phyloP scores from a whole-genome alignment of 768 basidiomycete species.

The Termitomyces sp. region DNA sequence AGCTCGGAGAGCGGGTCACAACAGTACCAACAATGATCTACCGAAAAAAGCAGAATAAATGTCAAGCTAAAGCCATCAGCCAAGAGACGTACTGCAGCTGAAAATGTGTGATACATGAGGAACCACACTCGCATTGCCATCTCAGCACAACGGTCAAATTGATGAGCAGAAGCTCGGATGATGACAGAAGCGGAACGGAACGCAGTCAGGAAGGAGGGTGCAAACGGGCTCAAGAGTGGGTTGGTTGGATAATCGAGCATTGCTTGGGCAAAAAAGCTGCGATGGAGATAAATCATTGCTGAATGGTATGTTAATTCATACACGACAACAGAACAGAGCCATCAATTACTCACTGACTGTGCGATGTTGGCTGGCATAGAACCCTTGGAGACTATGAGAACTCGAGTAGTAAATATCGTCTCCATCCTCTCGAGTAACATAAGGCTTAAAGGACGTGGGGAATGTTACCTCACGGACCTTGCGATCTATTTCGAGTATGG shows the following conservation, averaged over 20 bases:
- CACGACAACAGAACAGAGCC: not conserved
- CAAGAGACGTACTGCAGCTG: constrained; percentile 35
- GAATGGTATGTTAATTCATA: not conserved
- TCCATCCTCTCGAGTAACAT: constrained; percentile 37
- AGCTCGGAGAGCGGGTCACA: constrained; percentile 52
- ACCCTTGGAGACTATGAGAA: constrained; percentile 45
- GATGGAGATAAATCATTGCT: constrained; percentile 52
- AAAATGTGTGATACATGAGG: constrained; percentile 44
- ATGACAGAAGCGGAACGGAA: constrained; percentile 48
- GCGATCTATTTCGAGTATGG: constrained; percentile 45
- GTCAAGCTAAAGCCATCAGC: not conserved
- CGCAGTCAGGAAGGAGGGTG: constrained; percentile 51
- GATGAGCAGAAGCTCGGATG: constrained; percentile 43
- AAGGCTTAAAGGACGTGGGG: constrained; percentile 42
- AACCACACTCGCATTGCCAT: constrained; percentile 50
- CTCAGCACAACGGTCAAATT: constrained; percentile 41
- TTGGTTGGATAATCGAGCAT: constrained; percentile 50
- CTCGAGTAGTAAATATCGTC: constrained; percentile 44
- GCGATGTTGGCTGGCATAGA: constrained; percentile 52
- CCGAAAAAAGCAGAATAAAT: not conserved
- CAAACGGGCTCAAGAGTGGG: constrained; percentile 50
- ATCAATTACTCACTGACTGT: constrained; percentile 45
- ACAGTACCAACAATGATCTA: constrained; percentile 57
- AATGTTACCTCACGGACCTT: constrained; percentile 43
- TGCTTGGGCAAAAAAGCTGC: constrained; percentile 55